Evolutionary conservation across 2,329 filamentous ascomycete species (phyloP).

Genomic region (Hypoxylon sp.): DNA sequence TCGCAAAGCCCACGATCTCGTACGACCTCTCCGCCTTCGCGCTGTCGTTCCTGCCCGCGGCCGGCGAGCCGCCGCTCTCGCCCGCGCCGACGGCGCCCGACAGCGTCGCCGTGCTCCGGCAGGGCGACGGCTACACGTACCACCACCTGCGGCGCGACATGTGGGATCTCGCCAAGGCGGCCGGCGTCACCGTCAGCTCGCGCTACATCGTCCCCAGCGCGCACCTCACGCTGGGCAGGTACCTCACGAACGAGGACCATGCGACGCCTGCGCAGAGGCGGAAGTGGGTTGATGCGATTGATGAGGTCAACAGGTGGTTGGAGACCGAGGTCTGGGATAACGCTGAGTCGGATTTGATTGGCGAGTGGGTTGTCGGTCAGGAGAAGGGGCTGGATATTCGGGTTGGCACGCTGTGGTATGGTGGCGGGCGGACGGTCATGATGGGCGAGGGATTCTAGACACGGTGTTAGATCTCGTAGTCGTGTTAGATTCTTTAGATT

Average conservation of each 20-base stretch:
- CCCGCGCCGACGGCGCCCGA: slow-evolving; percentile 57
- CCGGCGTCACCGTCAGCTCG: slow-evolving; percentile 78
- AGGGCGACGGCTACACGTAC: slow-evolving; percentile 81
- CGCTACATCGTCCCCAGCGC: slow-evolving; percentile 91
- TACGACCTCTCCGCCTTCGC: slow-evolving; percentile 89
- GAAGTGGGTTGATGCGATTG: slow-evolving; percentile 76
- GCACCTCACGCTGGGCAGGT: slow-evolving; percentile 88
- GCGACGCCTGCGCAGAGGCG: slow-evolving; percentile 68
- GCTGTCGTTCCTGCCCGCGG: slow-evolving; percentile 86
- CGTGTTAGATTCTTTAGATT: not conserved
- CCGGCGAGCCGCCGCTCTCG: slow-evolving; percentile 66
- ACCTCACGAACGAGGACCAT: slow-evolving; percentile 76
- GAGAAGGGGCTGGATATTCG: slow-evolving; percentile 83
- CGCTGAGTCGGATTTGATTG: slow-evolving; percentile 59
- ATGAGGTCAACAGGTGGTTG: slow-evolving; percentile 82
- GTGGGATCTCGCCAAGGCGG: slow-evolving; percentile 69
- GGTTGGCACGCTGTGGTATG: slow-evolving; percentile 87
- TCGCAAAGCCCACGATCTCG: slow-evolving; percentile 85
- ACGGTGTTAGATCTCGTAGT: not conserved
- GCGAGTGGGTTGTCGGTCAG: slow-evolving; percentile 90
- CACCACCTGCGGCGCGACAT: slow-evolving; percentile 89
- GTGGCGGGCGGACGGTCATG: slow-evolving; percentile 78
- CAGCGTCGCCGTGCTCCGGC: slow-evolving; percentile 52
- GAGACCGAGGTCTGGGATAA: slow-evolving; percentile 76
- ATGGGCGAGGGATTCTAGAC: slow-evolving; percentile 70